Conservation (phyloP, 2,329 filamentous ascomycete genomes). For the Apiospora arundinis region DNA sequence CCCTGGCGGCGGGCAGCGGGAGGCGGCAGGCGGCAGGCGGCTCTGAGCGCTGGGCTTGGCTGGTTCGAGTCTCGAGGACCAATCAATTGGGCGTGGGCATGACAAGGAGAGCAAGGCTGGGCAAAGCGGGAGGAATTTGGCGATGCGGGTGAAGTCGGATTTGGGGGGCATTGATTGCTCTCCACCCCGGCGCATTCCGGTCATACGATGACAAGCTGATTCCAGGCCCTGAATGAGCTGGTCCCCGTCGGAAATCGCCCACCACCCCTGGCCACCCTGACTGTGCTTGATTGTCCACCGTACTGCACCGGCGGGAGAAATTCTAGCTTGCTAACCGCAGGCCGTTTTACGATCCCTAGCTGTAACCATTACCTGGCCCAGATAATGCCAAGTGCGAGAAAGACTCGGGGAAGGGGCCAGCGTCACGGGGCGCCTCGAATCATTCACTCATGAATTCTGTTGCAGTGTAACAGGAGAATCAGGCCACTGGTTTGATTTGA, state of each 20-base stretch:
- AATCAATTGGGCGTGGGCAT: neutral
- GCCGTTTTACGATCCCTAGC: conserved; percentile 8
- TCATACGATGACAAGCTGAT: conserved; percentile 15
- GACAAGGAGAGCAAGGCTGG: conserved; percentile 2
- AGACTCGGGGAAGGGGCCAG: neutral
- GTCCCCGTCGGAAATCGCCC: conserved; percentile 6
- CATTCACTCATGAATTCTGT: neutral
- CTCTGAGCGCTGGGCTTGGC: conserved; percentile 16
- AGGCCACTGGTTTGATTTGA: neutral
- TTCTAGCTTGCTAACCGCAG: conserved; percentile 4
- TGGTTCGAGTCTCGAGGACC: neutral
- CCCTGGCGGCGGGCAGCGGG: neutral
- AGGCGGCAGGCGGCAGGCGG: conserved; percentile 12
- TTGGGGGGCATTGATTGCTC: neutral
- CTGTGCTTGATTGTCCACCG: no score
- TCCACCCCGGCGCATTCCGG: conserved; percentile 17
- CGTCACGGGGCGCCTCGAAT: conserved; percentile 11
- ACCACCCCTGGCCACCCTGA: neutral
- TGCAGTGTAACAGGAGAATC: conserved; percentile 3
- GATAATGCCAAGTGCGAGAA: conserved; percentile 14
- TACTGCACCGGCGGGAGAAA: conserved; percentile 6
- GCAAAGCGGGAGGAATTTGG: neutral
- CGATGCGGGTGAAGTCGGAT: neutral
- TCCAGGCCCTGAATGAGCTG: conserved; percentile 3
- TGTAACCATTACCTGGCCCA: conserved; percentile 8